These are phyloP conservation scores for Ceriops decandra DNA, from an alignment of 345 rosid genomes.

Conservation along the genomic window DNA sequence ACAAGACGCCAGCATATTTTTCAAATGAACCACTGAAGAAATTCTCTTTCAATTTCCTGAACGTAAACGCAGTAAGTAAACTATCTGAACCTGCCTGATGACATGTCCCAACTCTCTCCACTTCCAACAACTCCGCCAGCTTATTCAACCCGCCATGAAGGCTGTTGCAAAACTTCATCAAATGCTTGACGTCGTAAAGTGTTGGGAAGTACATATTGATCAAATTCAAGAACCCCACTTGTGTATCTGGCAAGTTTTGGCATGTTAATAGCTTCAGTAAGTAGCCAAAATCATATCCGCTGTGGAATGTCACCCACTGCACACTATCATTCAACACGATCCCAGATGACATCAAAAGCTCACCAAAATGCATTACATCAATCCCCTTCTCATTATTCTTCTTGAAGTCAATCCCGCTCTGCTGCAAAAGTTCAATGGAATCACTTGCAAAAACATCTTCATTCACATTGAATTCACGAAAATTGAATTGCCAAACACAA, in stretches of 20 bases:
- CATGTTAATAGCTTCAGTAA: constrained; percentile 66
- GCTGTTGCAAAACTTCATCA: constrained; percentile 67
- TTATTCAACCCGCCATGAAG: constrained; percentile 81
- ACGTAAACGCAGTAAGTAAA: constrained; percentile 70
- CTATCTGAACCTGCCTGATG: constrained; percentile 89
- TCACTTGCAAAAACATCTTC: constrained; percentile 57
- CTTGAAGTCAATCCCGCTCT: constrained; percentile 62
- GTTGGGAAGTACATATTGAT: constrained; percentile 54
- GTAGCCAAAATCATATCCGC: constrained; percentile 78
- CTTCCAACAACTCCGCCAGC: constrained; percentile 60
- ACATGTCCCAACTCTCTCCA: constrained; percentile 63
- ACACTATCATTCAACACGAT: constrained; percentile 62
- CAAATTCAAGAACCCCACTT: constrained; percentile 45
- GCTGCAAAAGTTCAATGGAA: constrained; percentile 56
- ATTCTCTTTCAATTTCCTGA: constrained; percentile 60
- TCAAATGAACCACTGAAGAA: constrained; percentile 58
- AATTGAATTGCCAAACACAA: constrained; percentile 79
- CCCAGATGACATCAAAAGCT: constrained; percentile 72
- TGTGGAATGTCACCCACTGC: constrained; percentile 74
- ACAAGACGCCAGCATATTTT: constrained; percentile 69
- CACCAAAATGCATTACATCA: constrained; percentile 47
- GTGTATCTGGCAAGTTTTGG: constrained; percentile 53
- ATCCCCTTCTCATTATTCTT: constrained; percentile 56
- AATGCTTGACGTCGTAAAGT: constrained; percentile 63
- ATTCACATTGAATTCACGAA: constrained; percentile 51